Evolutionary conservation across 495 filamentous ascomycete genomes (phyloP).

Genomic region (Penicillium alfredii): DNA sequence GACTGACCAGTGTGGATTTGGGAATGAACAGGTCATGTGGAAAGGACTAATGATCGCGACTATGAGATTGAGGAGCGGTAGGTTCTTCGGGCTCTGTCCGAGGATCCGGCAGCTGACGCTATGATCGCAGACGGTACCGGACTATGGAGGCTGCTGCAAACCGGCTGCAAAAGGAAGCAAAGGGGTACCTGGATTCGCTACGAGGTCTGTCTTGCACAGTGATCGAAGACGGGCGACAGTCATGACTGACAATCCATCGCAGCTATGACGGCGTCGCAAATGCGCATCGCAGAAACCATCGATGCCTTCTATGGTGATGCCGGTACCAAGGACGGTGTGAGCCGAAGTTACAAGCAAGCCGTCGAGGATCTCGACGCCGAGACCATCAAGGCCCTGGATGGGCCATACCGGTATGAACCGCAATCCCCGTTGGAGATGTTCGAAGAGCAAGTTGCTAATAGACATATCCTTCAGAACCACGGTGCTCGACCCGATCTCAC

Average conservation of each 20-base stretch:
- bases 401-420: conserved; percentile 91
- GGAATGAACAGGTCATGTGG: conserved; percentile 73
- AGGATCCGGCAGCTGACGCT: background rate
- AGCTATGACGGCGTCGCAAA: conserved; percentile 99
- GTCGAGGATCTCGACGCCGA: conserved; percentile 96
- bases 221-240: conserved; percentile 2
- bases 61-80: conserved; percentile 97
- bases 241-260: background rate
- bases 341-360: conserved; percentile 93
- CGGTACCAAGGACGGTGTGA: conserved; percentile 89
- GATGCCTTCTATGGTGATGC: conserved; percentile 98
- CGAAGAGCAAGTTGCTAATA: no score
- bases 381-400: conserved; percentile 95
- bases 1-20: no score
- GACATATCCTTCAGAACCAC: conserved; percentile 59
- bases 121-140: conserved; percentile 67
- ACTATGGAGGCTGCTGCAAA: conserved; percentile 93
- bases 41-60: conserved; percentile 95
- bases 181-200: conserved; percentile 92
- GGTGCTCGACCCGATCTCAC: conserved; percentile 87
- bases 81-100: conserved; percentile 6
- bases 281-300: conserved; percentile 98
- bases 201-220: conserved; percentile 53
- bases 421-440: no score
- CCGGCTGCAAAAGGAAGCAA: conserved; percentile 92